Evolutionary conservation across 129 eudicot species (phyloP), one percentile per base, ranked within the genome.

Genomic region (Glebionis coronaria): DNA sequence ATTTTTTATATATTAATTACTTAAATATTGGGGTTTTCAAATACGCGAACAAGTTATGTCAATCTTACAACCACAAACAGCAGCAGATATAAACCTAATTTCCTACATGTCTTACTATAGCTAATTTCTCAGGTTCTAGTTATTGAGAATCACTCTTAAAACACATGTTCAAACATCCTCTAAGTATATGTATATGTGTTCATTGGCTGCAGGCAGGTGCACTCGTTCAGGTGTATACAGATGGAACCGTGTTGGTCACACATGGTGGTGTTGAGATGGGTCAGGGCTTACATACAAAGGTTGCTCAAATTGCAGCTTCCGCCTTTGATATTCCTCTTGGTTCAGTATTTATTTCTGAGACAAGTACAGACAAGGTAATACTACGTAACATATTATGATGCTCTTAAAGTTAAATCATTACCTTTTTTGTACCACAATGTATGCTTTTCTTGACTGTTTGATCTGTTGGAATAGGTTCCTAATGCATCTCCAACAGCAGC

Each of bases 231-330:
- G 92, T 94, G 6, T 94, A 94, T 74, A 94, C 97, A 14, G 99
- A 94, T 77, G 99, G 99, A 65, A 94, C 99, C 1, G 97, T 94
- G 28, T 68, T 94, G 72, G 99, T 94, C 57, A 94, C 99, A 23
- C 99, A 94, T 65, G 99, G 99, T 5, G 99, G 97, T 72, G 99
- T 94, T 16, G 99, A 94, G 75, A 94, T 94, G 99, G 99, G 99
- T 10, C 99, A 94, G 73, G 97, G 99, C 72, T 84, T 94, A 73
- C 99, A 89, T 72, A 94, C 99, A 11, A 94, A 94, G 61, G 93
- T 94, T 52, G 99, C 99, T 31, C 99, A 94, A 67, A 65, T 94
- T 52, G 95, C 99, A 47, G 99, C 99, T 52, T 89, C 99, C 13
- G 79, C 85, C 51, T 94, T 94, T 58, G 62, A 84, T 68, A 89